These are phyloP conservation scores for Cinnamomum micranthum DNA, from an alignment of 164 flowering plant genomes.

Conservation along the genomic window DNA sequence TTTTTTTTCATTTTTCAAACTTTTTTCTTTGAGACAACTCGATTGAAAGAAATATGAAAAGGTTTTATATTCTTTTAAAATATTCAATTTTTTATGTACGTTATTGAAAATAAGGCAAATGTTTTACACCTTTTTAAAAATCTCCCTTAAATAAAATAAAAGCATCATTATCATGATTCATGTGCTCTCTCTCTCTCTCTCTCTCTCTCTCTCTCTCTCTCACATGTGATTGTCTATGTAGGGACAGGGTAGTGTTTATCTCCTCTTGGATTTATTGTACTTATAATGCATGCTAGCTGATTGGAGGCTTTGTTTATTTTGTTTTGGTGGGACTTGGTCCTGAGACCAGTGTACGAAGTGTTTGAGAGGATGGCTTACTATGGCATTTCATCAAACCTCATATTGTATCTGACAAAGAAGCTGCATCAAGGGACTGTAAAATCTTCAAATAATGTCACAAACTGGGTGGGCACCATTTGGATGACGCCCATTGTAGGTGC, in stretches of 20 bases:
- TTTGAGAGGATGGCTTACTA: constrained; percentile 35
- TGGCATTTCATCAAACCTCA: constrained; percentile 30
- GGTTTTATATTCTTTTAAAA: too few relatives aligned
- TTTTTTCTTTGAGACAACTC: accelerated
- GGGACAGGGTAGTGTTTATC: too few relatives aligned
- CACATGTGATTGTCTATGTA: too few relatives aligned
- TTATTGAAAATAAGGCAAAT: too few relatives aligned
- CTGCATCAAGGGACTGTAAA: constrained; percentile 30
- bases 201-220: too few relatives aligned
- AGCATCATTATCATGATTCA: too few relatives aligned
- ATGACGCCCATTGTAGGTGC: constrained; percentile 29
- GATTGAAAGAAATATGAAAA: too few relatives aligned
- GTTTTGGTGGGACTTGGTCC: not conserved
- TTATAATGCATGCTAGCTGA: not conserved
- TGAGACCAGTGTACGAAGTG: constrained; percentile 23
- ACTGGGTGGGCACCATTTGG: constrained; percentile 32
- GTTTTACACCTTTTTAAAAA: too few relatives aligned
- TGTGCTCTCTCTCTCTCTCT: too few relatives aligned
- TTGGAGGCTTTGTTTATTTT: not conserved
- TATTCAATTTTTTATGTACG: too few relatives aligned
- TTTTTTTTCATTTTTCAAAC: too few relatives aligned
- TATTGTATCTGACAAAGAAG: constrained; percentile 23
- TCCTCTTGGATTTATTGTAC: not conserved
- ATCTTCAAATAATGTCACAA: constrained; percentile 30
- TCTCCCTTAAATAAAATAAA: too few relatives aligned